Conservation (phyloP, 2,329 filamentous ascomycete species). For the Teratosphaeria epicoccoides region DNA sequence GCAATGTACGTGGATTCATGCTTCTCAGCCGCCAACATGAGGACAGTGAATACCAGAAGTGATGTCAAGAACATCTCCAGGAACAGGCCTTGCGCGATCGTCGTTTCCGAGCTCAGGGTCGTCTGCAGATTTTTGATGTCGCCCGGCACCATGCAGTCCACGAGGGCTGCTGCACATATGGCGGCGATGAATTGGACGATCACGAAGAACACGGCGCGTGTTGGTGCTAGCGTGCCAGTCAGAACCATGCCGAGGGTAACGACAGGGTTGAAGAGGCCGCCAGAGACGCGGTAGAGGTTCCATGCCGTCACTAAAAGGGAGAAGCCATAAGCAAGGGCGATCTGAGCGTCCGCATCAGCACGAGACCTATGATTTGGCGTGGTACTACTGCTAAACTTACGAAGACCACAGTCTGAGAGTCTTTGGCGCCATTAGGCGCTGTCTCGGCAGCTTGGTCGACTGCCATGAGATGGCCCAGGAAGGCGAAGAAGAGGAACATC, state of each 20-base stretch:
- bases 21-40: conserved; percentile 29
- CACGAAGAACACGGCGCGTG: conserved; percentile 17
- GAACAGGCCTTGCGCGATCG: conserved; percentile 21
- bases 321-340: conserved; percentile 23
- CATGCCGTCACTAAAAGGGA: conserved; percentile 23
- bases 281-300: conserved; percentile 21
- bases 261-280: conserved; percentile 20
- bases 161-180: conserved; percentile 23
- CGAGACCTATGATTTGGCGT: background rate
- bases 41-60: conserved; percentile 22
- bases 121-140: background rate
- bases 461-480: conserved; percentile 18
- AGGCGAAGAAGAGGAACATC: conserved; percentile 25
- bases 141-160: conserved; percentile 16
- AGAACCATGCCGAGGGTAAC: conserved; percentile 24
- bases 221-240: conserved; percentile 15
- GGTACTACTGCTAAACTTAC: background rate
- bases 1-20: conserved; percentile 40
- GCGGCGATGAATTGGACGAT: conserved; percentile 21
- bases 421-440: conserved; percentile 11
- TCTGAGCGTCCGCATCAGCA: conserved; percentile 1
- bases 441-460: conserved; percentile 10
- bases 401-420: conserved; percentile 18
- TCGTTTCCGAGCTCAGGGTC: background rate
- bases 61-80: conserved; percentile 24